Percentiles rank a stretch among this genome's conserved stretches.
These are phyloP conservation scores for Cyberlindnera petersonii DNA, from an alignment of 805 yeast species.

Conservation along the genomic window DNA sequence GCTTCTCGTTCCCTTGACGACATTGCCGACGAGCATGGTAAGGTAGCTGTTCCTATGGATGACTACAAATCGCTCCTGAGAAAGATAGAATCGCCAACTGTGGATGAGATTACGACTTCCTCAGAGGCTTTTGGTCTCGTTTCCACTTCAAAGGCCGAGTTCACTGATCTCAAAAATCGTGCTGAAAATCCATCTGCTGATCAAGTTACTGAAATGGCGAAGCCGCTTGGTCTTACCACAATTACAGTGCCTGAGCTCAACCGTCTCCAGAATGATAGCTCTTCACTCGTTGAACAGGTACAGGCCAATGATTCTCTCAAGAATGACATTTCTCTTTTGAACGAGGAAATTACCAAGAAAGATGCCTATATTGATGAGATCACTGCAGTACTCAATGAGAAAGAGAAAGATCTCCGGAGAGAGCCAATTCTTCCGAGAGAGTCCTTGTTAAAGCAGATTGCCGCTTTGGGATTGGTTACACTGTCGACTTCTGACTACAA, in stretches of 20 bases:
- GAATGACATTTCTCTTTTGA: conserved; percentile 4
- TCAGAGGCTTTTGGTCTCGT: conserved; percentile 7
- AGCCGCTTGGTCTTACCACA: conserved; percentile 20
- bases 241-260: conserved; percentile 7
- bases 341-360: conserved; percentile 12
- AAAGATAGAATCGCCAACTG: conserved; percentile 18
- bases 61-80: conserved; percentile 15
- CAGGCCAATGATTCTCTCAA: conserved; percentile 3
- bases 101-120: conserved; percentile 13
- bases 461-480: conserved; percentile 15
- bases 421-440: conserved; percentile 16
- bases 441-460: conserved; percentile 13
- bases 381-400: conserved; percentile 10
- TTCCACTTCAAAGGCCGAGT: conserved; percentile 9
- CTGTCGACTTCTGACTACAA: conserved; percentile 11
- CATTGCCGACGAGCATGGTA: conserved; percentile 14
- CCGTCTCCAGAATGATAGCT: conserved; percentile 1
- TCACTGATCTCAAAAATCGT: conserved; percentile 17
- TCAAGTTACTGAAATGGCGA: conserved; percentile 18
- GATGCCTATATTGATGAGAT: conserved; percentile 15
- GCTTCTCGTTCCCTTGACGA: conserved; percentile 19
- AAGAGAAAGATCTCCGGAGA: conserved; percentile 13
- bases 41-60: conserved; percentile 7
- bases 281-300: conserved; percentile 7
- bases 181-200: conserved; percentile 27